Evolutionary conservation across 2,329 filamentous ascomycete species (phyloP).

Genomic region (Cladosporium halotolerans): DNA sequence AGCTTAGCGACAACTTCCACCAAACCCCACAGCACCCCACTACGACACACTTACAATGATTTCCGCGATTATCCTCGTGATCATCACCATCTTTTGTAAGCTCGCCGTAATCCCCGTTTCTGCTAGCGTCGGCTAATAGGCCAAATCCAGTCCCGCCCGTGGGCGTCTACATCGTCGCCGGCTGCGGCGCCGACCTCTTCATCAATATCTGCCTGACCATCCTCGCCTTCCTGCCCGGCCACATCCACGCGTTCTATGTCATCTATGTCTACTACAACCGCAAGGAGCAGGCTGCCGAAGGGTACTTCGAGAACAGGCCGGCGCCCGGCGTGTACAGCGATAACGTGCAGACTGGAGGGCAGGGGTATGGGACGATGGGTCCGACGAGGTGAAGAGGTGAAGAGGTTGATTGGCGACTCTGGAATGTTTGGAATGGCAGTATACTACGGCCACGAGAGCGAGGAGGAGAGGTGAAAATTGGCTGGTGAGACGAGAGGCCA

Average conservation of each 20-base stretch:
- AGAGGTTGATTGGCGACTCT: no score
- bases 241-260: conserved; percentile 64
- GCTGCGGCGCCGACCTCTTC: conserved; percentile 43
- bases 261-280: conserved; percentile 80
- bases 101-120: no score
- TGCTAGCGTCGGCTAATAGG: neutral
- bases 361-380: conserved; percentile 8
- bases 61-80: conserved; percentile 35
- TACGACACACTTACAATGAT: conserved; percentile 21
- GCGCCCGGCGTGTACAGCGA: conserved; percentile 68
- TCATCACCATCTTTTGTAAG: conserved; percentile 42
- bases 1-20: neutral
- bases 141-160: conserved; percentile 39
- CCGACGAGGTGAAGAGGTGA: conserved; percentile 4
- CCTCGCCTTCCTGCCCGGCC: conserved; percentile 62
- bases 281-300: conserved; percentile 55
- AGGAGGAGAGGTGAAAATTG: no score
- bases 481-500: no score
- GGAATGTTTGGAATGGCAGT: no score
- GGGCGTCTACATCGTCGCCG: conserved; percentile 44
- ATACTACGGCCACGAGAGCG: no score
- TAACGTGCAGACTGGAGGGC: conserved; percentile 64
- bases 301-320: conserved; percentile 46
- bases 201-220: conserved; percentile 43
- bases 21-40: neutral